phyloP scores from a whole-genome alignment of 176 grass and related monocot species.

The Dendrocalamus sinicus region DNA sequence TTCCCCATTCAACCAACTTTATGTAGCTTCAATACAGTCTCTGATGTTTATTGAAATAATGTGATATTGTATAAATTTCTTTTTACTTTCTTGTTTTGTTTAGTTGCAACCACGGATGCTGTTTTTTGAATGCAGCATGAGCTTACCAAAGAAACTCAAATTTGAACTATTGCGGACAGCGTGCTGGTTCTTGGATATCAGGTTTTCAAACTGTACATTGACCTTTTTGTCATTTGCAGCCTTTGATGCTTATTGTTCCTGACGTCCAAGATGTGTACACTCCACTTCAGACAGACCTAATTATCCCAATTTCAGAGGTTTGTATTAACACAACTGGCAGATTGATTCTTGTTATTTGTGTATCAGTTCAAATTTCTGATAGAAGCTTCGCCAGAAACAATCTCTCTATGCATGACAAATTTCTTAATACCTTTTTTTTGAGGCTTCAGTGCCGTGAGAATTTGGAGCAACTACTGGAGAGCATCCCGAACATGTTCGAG shows the following conservation, averaged over 20 bases:
- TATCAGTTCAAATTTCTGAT: constrained; percentile 13
- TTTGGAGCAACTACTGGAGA: constrained; percentile 79
- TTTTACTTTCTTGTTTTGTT: constrained; percentile 6
- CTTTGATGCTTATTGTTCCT: constrained; percentile 90
- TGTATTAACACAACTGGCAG: constrained; percentile 35
- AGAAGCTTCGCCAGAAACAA: constrained; percentile 32
- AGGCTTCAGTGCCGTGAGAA: constrained; percentile 74
- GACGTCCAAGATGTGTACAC: constrained; percentile 88
- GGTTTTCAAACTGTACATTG: constrained; percentile 28
- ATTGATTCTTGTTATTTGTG: constrained; percentile 18
- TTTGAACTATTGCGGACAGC: background rate
- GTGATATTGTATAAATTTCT: background rate
- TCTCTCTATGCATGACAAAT: constrained; percentile 32
- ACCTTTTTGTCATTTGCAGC: constrained; percentile 49
- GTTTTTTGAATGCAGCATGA: background rate
- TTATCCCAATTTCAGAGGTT: constrained; percentile 80
- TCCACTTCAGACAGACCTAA: constrained; percentile 74
- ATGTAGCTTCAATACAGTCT: background rate
- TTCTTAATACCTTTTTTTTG: constrained; percentile 39
- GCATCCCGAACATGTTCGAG: constrained; percentile 82
- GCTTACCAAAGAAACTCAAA: background rate
- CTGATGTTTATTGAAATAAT: constrained; percentile 4
- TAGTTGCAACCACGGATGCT: background rate
- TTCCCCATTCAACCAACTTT: background rate
- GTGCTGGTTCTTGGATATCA: background rate